phyloP scores from a whole-genome alignment of 805 yeast species.

The Yamadazyma philogaea region DNA sequence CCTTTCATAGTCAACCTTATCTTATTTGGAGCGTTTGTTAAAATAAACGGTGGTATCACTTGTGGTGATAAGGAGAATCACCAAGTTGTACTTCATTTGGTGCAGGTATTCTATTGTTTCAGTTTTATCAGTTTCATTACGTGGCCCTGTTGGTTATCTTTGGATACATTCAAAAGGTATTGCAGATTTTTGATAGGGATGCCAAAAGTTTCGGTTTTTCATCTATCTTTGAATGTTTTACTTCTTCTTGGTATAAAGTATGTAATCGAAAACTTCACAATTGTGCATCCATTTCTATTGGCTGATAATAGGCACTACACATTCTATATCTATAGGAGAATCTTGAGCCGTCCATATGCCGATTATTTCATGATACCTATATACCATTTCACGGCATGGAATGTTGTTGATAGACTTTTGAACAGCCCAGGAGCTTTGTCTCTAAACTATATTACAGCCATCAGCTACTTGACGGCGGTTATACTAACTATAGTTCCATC shows the following conservation, averaged over 20 bases:
- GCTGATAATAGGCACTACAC: slow-evolving; percentile 95
- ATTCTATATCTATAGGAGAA: slow-evolving; percentile 73
- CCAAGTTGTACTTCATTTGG: slow-evolving; percentile 62
- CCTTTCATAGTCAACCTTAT: slow-evolving; percentile 56
- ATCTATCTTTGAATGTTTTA: slow-evolving; percentile 15
- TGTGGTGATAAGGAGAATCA: slow-evolving; percentile 92
- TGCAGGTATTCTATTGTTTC: slow-evolving; percentile 78
- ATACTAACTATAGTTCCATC: slow-evolving; percentile 73
- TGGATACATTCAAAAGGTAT: slow-evolving; percentile 29
- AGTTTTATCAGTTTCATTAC: slow-evolving; percentile 63
- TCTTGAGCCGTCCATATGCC: slow-evolving; percentile 51
- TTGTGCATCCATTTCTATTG: slow-evolving; percentile 83
- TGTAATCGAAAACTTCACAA: slow-evolving; percentile 57
- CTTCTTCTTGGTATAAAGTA: slow-evolving; percentile 33
- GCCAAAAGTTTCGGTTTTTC: slow-evolving; percentile 12
- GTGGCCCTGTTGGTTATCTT: slow-evolving; percentile 67
- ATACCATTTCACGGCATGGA: slow-evolving; percentile 61
- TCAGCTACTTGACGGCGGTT: slow-evolving; percentile 52
- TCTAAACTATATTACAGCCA: slow-evolving; percentile 36
- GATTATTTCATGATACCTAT: slow-evolving; percentile 56
- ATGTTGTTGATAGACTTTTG: slow-evolving; percentile 18
- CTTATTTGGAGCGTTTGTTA: slow-evolving; percentile 55
- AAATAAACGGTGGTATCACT: slow-evolving; percentile 77
- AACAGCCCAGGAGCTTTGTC: slow-evolving; percentile 9
- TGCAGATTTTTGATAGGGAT: slow-evolving; percentile 13